Base-by-base conservation (phyloP, 192 early-diverging fungal species). In the Coemansia sp. region DNA sequence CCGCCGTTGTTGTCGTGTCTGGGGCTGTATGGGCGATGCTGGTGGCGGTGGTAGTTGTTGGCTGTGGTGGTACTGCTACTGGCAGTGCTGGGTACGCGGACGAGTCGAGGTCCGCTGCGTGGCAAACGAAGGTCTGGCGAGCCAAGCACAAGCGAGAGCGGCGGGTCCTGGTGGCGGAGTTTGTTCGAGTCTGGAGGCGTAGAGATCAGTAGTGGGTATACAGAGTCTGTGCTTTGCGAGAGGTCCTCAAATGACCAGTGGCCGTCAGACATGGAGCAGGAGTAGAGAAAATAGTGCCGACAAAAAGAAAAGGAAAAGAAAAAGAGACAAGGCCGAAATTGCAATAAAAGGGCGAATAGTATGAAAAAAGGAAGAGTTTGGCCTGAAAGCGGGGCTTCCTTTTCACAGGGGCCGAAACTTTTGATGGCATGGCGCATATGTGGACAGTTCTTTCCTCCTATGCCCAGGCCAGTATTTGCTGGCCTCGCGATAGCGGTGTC, bases 171-270 rank as follows among this genome's bases (percentile, higher is more conserved):
- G 4, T 41, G 56, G 19, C 60, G 32, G 37, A 24, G 24, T 50
- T 50, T 50, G 22, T 26, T 69, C 14, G 43, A n/a, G 62, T 67
- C 53, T 11, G 53, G 53, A 29, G 57, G 32, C 42, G 53, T 29
- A 48, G 46, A 19, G 10, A 48, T 41, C 14, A 56, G 21, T 21
- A 71, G 48, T 18, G 70, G 70, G 54, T 60, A 43, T 22, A 66
- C 70, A 22, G 75, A 72, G 57, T 79, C 76, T 39, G 63, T 63
- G 55, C 67, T 79, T 59, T 79, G 76, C 3, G 69, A 65, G 29
- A 79, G 70, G 60, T 79, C 73, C 53, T 79, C 76, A 52, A 79
- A 79, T 7, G 76, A 79, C 76, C 76, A 79, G 33, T 73, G 70
- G 52, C 72, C 76, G 86, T 90, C 54, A 53, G 76, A 72, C 63